phyloP scores from a whole-genome alignment of 345 rosid genomes.

The Ailanthus altissimus region DNA sequence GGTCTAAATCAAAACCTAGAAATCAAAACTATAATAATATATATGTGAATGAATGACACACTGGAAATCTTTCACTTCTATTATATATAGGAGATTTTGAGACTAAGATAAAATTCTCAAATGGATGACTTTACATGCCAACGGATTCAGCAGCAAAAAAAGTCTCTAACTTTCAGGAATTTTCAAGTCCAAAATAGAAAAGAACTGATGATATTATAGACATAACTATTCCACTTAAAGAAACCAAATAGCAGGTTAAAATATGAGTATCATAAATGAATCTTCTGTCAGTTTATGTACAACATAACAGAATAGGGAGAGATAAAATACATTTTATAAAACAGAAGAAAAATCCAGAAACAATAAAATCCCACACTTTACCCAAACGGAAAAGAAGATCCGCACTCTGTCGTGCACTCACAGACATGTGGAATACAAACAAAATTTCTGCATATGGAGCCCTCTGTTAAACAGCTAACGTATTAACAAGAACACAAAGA shows the following conservation, averaged over 20 bases:
- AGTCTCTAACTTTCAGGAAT: constrained; percentile 36
- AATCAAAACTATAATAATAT: constrained; percentile 18
- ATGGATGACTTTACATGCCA: constrained; percentile 26
- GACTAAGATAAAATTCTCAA: constrained; percentile 22
- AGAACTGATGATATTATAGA: constrained; percentile 18
- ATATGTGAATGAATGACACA: neutral
- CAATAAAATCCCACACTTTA: neutral
- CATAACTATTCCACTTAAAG: constrained; percentile 18
- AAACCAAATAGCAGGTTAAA: neutral
- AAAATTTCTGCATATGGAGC: constrained; percentile 5
- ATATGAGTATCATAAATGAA: constrained; percentile 17
- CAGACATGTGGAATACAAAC: neutral
- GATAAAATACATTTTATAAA: neutral
- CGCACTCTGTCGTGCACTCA: constrained; percentile 21
- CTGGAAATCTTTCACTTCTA: constrained; percentile 25
- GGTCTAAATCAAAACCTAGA: constrained; percentile 24
- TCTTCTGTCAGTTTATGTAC: neutral
- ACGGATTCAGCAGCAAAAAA: constrained; percentile 24
- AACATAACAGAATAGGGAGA: neutral
- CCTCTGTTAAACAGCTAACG: neutral
- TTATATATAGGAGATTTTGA: constrained; percentile 21
- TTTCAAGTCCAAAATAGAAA: constrained; percentile 24
- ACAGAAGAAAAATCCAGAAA: neutral
- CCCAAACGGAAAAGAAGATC: neutral
- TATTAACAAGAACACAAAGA: neutral